Base-by-base conservation (phyloP, 2,329 filamentous ascomycete genomes). In the Blastomyces emzantsi region DNA sequence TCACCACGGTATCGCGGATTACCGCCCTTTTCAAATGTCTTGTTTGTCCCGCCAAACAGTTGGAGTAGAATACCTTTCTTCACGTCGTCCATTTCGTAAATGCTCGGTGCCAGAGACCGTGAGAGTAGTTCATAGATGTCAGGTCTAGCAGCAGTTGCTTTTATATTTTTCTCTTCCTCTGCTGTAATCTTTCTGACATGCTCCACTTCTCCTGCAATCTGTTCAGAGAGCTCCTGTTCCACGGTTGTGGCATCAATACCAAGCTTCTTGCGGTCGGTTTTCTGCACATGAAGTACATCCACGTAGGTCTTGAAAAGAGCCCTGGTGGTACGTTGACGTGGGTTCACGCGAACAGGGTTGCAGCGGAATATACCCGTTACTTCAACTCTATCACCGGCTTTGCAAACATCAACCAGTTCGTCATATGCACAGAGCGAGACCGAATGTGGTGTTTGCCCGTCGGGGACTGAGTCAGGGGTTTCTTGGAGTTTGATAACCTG, bases 401-500 rank as follows among this genome's bases (percentile, higher is more conserved):
- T 97, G 83, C 94, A 97, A 63, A 96, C 88, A 77, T 99, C 94
- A 0, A 99, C 95, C 61, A 99, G 81, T 75, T 99, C 94, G 72
- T 97, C 93, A 74, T 99, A 97, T 15, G 92, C 90, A 72, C 93
- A 97, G 60, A 99, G 85, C 0, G 93, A 97, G 33, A 99, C 94
- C 0, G 93, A 96, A 76, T 99, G 94, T 17, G 94, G 94, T 25
- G 94, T 99, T 77, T 99, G 94, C 22, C 94, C 94, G 68, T 96
- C 89, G 59, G 94, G 94, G 22, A 99, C 89, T 47, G 87, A 90
- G 75, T 99, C 94, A 0, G 94, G 94, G 0, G 94, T 99, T 77
- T 99, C 94, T 77, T 99, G 94, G 51, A 99, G 82, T 76, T 99
- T 99, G 78, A 99, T 96, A 65, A 99, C 91, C 75, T 99, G 94